Conservation (phyloP, 2,329 filamentous ascomycete genomes). For the Fusarium nygamai region DNA sequence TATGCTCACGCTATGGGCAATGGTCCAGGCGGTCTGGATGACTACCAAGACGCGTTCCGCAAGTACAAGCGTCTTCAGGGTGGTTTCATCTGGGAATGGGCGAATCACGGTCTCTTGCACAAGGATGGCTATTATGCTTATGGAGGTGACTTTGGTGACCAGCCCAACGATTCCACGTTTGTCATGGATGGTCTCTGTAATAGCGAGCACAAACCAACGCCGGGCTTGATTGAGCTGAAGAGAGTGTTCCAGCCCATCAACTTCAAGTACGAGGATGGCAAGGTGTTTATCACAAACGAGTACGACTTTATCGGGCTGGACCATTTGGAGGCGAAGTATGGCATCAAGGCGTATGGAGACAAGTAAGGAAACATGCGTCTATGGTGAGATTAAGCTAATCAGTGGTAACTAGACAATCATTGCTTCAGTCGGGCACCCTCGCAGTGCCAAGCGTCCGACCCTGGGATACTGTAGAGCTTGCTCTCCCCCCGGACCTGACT, state of each 20-base stretch:
- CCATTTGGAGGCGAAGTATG: neutral
- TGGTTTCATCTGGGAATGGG: constrained; percentile 19
- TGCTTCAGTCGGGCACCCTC: neutral
- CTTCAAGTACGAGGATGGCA: neutral
- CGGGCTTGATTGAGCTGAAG: neutral
- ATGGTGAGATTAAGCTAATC: neutral
- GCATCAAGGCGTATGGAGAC: neutral
- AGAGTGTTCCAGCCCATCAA: constrained; percentile 5
- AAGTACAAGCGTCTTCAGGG: constrained; percentile 11
- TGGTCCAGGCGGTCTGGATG: neutral
- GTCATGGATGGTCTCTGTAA: constrained; percentile 13
- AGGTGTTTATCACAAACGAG: neutral
- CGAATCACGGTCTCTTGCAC: constrained; percentile 8
- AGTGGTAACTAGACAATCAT: accelerated
- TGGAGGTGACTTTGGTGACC: constrained; percentile 12
- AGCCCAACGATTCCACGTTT: constrained; percentile 4
- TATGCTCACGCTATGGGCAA: constrained; percentile 11
- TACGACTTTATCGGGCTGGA: neutral
- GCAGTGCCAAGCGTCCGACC: neutral
- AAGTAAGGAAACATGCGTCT: neutral
- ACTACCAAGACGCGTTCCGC: neutral
- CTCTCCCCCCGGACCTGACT: neutral
- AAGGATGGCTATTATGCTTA: constrained; percentile 12
- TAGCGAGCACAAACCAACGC: constrained; percentile 9
- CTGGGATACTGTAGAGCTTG: neutral